phyloP scores from a whole-genome alignment of 225 moss, liverwort and hornwort species.

The Straminergon stramineum region DNA sequence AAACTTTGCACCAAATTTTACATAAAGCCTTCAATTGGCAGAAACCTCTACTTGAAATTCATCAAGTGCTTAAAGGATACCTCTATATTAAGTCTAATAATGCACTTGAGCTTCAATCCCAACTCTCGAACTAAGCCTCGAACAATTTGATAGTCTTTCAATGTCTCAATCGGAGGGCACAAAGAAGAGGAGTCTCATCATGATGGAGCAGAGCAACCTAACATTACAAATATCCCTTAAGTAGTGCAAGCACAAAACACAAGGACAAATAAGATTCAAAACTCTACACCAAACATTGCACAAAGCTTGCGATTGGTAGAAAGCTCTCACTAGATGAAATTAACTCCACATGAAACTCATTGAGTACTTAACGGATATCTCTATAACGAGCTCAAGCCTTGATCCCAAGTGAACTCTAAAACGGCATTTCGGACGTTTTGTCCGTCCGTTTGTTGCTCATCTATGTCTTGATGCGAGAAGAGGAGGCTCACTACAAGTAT shows the following conservation, averaged over 20 bases:
- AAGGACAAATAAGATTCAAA: not conserved
- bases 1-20: not conserved
- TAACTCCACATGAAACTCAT: not conserved
- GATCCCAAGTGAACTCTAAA: not conserved
- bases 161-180: not conserved
- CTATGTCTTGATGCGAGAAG: not conserved
- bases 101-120: not conserved
- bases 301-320: accelerated
- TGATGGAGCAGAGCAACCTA: not conserved
- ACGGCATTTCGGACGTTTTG: not conserved
- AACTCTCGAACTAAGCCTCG: accelerated
- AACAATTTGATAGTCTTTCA: not conserved
- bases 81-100: accelerated
- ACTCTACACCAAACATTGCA: not conserved
- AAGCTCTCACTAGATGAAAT: not conserved
- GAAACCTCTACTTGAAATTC: too few relatives aligned
- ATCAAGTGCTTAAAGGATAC: accelerated
- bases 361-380: not conserved
- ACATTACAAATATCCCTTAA: not conserved
- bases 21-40: not conserved
- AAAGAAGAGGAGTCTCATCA: not conserved
- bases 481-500: not conserved
- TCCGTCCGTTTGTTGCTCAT: not conserved
- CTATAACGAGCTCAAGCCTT: not conserved
- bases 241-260: not conserved